Conservation (phyloP, 2,329 filamentous ascomycete genomes). For the Colletotrichum costaricense region DNA sequence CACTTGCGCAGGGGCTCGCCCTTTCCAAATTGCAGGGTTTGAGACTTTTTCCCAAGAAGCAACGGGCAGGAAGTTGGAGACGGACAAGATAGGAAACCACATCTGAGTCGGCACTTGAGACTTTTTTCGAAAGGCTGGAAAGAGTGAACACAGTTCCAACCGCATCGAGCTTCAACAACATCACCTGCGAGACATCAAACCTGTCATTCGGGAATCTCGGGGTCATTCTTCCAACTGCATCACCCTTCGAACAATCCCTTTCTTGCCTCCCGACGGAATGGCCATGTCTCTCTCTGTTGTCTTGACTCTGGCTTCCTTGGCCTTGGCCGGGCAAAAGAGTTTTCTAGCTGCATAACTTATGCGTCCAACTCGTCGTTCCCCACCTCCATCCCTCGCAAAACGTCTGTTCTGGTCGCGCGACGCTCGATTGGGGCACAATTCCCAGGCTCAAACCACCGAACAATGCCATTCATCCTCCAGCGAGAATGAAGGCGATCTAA, state of each 20-base stretch:
- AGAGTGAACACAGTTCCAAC: background rate
- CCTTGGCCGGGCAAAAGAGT: conserved; percentile 9
- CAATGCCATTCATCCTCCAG: conserved; percentile 11
- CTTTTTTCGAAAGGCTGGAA: background rate
- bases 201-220: background rate
- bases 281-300: conserved; percentile 8
- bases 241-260: conserved; percentile 25
- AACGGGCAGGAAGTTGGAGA: conserved; percentile 7
- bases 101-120: background rate
- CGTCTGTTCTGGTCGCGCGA: background rate
- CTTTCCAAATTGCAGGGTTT: conserved; percentile 8
- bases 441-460: background rate
- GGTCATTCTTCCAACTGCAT: background rate
- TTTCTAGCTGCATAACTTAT: conserved; percentile 16
- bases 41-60: background rate
- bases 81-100: background rate
- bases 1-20: conserved; percentile 23
- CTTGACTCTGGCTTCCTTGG: background rate
- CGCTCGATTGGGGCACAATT: background rate
- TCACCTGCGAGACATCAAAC: background rate
- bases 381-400: background rate
- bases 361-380: background rate
- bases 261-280: conserved; percentile 29
- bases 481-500: background rate
- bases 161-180: background rate